A percentile compares a stretch with the other conserved stretches of the same genome.
Conservation (phyloP, 176 grass and related monocot species). For the Otatea glauca region DNA sequence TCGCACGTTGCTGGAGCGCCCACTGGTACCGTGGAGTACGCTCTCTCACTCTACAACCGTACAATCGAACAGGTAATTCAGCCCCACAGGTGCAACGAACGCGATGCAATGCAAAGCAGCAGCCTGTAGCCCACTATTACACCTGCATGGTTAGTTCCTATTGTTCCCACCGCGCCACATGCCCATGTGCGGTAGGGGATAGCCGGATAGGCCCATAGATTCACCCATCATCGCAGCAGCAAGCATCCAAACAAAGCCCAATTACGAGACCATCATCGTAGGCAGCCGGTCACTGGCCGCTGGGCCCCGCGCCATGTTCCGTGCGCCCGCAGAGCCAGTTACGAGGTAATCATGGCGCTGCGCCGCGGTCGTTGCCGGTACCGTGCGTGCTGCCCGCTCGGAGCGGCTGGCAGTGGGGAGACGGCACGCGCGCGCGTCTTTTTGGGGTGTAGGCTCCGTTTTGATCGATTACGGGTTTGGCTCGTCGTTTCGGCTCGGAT, state of each 20-base stretch:
- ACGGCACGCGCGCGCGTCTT: not conserved
- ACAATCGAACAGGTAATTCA: not conserved
- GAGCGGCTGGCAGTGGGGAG: not conserved
- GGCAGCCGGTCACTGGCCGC: not conserved
- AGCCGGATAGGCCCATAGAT: not conserved
- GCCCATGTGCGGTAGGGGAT: not conserved
- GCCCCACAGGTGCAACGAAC: not conserved
- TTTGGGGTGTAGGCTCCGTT: not conserved
- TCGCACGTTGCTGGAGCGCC: not conserved
- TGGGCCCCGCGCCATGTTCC: not conserved
- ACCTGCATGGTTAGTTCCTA: constrained; percentile 11
- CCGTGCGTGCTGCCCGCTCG: not conserved
- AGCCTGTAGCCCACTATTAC: constrained; percentile 32
- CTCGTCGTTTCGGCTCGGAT: constrained; percentile 1
- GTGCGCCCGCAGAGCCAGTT: not conserved
- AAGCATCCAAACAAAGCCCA: not conserved
- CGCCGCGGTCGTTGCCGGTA: too few species aligned
- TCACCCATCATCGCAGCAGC: not conserved
- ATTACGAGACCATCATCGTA: constrained; percentile 29
- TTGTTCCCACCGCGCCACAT: constrained; percentile 39
- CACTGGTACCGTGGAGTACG: not conserved
- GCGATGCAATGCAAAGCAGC: not conserved
- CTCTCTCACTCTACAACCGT: not conserved
- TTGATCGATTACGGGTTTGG: not conserved
- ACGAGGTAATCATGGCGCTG: constrained; percentile 47